A percentile compares a stretch with the other conserved stretches of the same genome.
Conservation (phyloP, 768 basidiomycete genomes). For the Fomitopsis pulvina region DNA sequence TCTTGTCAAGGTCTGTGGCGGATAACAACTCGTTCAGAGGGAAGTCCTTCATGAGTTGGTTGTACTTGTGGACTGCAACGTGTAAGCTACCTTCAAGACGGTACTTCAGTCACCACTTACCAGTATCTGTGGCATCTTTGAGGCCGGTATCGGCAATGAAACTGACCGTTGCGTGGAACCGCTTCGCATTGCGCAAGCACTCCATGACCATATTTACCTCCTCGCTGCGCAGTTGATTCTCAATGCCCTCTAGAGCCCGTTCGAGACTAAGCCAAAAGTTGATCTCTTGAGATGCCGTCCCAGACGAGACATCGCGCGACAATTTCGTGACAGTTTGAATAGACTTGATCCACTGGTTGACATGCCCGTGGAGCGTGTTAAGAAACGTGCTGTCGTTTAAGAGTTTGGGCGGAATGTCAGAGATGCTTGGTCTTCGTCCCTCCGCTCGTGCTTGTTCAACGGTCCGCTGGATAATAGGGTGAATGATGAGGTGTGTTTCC, state of each 20-base stretch:
- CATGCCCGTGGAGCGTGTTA: slow-evolving; percentile 87
- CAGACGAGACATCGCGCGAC: slow-evolving; percentile 86
- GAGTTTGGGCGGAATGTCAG: slow-evolving; percentile 62
- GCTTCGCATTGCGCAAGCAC: slow-evolving; percentile 89
- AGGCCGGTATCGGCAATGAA: slow-evolving; percentile 97
- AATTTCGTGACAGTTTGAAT: slow-evolving; percentile 96
- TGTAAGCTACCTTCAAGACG: background rate
- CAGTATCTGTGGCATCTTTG: slow-evolving; percentile 87
- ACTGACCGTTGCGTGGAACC: slow-evolving; percentile 95
- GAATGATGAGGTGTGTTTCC: slow-evolving; percentile 88
- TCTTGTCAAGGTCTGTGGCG: slow-evolving; percentile 92
- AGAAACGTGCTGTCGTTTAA: slow-evolving; percentile 88
- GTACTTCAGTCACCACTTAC: slow-evolving; percentile 33
- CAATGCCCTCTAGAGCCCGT: slow-evolving; percentile 88
- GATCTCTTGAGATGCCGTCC: slow-evolving; percentile 97
- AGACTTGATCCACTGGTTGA: slow-evolving; percentile 97
- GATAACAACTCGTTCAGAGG: slow-evolving; percentile 95
- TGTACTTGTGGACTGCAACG: slow-evolving; percentile 86
- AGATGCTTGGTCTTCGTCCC: slow-evolving; percentile 64
- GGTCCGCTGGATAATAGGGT: slow-evolving; percentile 82
- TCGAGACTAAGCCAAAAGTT: slow-evolving; percentile 99
- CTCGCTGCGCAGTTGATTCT: slow-evolving; percentile 84
- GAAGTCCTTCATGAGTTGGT: slow-evolving; percentile 98
- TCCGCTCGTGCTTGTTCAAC: slow-evolving; percentile 66
- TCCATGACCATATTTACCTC: slow-evolving; percentile 93